These are phyloP conservation scores for Ogataea pignaliae DNA, from an alignment of 805 yeast species.

Conservation along the genomic window DNA sequence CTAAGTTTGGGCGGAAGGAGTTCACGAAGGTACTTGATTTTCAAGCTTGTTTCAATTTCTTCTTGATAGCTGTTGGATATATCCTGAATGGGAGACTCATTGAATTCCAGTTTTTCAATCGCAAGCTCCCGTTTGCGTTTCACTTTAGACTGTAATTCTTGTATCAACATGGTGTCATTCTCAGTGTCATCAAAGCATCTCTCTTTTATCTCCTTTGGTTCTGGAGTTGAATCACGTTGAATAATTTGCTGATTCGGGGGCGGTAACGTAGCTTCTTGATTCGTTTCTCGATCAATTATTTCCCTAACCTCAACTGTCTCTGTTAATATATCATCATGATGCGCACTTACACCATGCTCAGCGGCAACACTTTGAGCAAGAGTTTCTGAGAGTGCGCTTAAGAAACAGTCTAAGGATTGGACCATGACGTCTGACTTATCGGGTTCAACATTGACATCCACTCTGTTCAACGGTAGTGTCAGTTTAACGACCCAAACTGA, in stretches of 20 bases:
- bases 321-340: neutral
- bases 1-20: neutral
- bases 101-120: neutral
- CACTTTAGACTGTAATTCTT: neutral
- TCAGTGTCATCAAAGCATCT: neutral
- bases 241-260: too few relatives aligned
- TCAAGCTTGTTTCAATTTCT: too few relatives aligned
- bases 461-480: constrained; percentile 9
- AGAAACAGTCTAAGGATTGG: constrained; percentile 15
- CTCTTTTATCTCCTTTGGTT: too few relatives aligned
- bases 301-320: neutral
- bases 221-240: too few relatives aligned
- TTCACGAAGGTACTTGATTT: too few relatives aligned
- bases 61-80: too few relatives aligned
- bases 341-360: constrained; percentile 1
- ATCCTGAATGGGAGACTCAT: neutral
- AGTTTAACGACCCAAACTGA: constrained; percentile 33
- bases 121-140: neutral
- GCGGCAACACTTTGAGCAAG: constrained; percentile 2
- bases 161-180: neutral
- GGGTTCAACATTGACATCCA: constrained; percentile 43
- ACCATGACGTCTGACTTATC: constrained; percentile 38
- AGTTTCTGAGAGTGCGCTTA: constrained; percentile 12
- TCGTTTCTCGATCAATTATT: neutral
- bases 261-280: too few relatives aligned